phyloP scores from a whole-genome alignment of 306 rosid genomes.

The Cicer cuneatum region DNA sequence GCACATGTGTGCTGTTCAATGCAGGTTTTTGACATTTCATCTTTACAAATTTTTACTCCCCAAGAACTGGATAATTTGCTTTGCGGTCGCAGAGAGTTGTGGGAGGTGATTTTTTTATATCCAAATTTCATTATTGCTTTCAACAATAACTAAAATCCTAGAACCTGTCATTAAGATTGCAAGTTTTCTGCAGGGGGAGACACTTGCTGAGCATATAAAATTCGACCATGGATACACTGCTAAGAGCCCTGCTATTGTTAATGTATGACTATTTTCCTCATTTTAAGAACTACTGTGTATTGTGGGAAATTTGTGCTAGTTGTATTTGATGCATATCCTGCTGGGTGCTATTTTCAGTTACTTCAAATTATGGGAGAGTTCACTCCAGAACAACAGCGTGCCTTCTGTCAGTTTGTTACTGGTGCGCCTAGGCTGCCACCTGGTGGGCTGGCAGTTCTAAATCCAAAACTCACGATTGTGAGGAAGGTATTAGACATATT shows the following conservation, averaged over 20 bases:
- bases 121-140: neutral
- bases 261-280: conserved; percentile 55
- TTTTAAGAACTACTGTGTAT: conserved; percentile 3
- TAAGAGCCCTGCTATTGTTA: conserved; percentile 87
- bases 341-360: conserved; percentile 38
- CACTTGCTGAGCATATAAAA: conserved; percentile 91
- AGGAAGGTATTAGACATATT: conserved; percentile 70
- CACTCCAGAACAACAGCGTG: conserved; percentile 87
- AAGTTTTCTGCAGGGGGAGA: conserved; percentile 68
- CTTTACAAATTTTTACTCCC: conserved; percentile 88
- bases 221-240: conserved; percentile 98
- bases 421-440: conserved; percentile 98
- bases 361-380: conserved; percentile 51
- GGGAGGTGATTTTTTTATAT: conserved; percentile 69
- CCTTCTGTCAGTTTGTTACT: conserved; percentile 97
- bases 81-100: conserved; percentile 94
- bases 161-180: neutral
- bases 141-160: conserved; percentile 16
- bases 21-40: conserved; percentile 88
- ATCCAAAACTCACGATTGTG: conserved; percentile 94
- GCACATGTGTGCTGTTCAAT: conserved; percentile 31
- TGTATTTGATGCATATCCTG: conserved; percentile 24
- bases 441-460: conserved; percentile 91
- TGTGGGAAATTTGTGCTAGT: conserved; percentile 23
- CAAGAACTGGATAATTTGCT: conserved; percentile 91